Percentiles rank a stretch among this genome's conserved stretches.
phyloP scores from a whole-genome alignment of 140 eudicot genomes.

The Senecio squalidus region DNA sequence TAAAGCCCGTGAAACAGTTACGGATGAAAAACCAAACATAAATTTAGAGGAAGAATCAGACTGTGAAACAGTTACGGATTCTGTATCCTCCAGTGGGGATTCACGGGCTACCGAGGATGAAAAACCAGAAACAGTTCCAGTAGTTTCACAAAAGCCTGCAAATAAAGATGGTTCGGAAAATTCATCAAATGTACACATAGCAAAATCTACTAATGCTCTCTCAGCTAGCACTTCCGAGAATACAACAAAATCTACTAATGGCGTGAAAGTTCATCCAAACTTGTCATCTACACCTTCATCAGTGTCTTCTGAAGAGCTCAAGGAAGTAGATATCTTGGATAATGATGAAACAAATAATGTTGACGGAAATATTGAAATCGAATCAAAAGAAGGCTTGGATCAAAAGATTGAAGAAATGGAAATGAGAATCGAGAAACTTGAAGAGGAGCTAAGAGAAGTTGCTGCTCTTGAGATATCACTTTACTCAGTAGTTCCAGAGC shows the following conservation, averaged over 20 bases:
- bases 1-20: constrained; percentile 20
- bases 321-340: constrained; percentile 35
- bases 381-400: constrained; percentile 39
- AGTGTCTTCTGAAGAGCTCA: constrained; percentile 50
- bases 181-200: constrained; percentile 26
- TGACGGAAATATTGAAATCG: constrained; percentile 16
- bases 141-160: constrained; percentile 27
- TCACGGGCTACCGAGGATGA: constrained; percentile 50
- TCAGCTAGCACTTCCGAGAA: constrained; percentile 36
- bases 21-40: constrained; percentile 31
- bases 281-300: constrained; percentile 63
- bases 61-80: constrained; percentile 73
- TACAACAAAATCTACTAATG: constrained; percentile 28
- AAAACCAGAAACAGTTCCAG: constrained; percentile 38
- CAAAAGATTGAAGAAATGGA: constrained; percentile 81
- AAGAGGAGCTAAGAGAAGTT: constrained; percentile 91
- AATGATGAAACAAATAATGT: constrained; percentile 45
- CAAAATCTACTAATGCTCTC: constrained; percentile 31
- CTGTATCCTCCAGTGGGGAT: constrained; percentile 64
- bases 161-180: constrained; percentile 34
- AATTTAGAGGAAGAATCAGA: constrained; percentile 76
- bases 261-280: constrained; percentile 59
- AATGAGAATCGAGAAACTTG: constrained; percentile 69
- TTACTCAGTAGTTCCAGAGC: constrained; percentile 85
- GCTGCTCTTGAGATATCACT: constrained; percentile 95